These are phyloP conservation scores for Spiraea crenata DNA, from an alignment of 331 rosid species.

Conservation along the genomic window DNA sequence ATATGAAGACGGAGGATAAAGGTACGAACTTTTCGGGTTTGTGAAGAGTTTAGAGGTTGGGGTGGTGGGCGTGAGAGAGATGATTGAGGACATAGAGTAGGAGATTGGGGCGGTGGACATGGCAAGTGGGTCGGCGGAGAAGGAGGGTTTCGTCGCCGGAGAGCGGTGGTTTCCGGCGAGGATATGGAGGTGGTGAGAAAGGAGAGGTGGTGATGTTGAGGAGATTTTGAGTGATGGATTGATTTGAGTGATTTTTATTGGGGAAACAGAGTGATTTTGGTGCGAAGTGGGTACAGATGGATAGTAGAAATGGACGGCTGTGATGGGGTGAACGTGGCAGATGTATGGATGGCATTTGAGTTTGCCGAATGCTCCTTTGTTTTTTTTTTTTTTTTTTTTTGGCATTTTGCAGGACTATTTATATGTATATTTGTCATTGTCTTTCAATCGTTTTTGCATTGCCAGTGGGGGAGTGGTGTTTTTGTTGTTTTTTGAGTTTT, in stretches of 20 bases:
- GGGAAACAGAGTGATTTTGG: not conserved
- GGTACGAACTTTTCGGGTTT: not conserved
- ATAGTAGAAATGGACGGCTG: not conserved
- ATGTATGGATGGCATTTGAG: not conserved
- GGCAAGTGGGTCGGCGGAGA: not conserved
- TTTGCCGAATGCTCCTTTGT: slow-evolving; percentile 6
- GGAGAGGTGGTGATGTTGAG: slow-evolving; percentile 15
- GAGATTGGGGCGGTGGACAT: slow-evolving; percentile 13
- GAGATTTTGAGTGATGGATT: slow-evolving; percentile 2
- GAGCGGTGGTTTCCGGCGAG: slow-evolving; percentile 33
- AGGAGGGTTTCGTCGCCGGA: slow-evolving; percentile 23
- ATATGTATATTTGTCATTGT: not conserved
- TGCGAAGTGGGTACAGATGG: not conserved
- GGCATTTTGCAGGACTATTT: not conserved
- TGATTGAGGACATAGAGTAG: slow-evolving; percentile 34
- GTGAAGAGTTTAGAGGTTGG: slow-evolving; percentile 15
- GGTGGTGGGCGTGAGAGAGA: slow-evolving; percentile 13
- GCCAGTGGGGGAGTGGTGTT: not conserved
- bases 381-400: slow-evolving; percentile 7
- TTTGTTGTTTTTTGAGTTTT: not conserved
- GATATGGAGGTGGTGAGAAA: slow-evolving; percentile 3
- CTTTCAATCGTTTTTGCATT: not conserved
- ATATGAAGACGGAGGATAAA: slow-evolving; percentile 3
- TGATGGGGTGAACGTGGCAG: slow-evolving; percentile 2
- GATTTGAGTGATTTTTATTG: not conserved